Conservation (phyloP, 179 eudicot genomes). For the Silene coronaria region DNA sequence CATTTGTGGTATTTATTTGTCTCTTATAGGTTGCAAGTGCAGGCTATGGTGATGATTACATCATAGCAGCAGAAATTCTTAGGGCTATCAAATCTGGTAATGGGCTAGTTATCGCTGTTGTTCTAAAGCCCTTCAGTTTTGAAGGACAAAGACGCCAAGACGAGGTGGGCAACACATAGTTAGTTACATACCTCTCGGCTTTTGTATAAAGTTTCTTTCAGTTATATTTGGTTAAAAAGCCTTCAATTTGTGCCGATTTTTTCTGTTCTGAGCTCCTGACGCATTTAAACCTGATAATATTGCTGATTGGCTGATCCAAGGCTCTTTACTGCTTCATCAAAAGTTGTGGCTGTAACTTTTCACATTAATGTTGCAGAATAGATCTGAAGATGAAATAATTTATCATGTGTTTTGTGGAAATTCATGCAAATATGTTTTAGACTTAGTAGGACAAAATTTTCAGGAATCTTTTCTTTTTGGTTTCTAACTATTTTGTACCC, state of each 20-base stretch:
- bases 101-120: constrained; percentile 56
- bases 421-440: not conserved
- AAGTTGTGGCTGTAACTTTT: not conserved
- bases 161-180: constrained; percentile 49
- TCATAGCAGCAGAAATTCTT: constrained; percentile 52
- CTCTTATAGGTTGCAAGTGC: constrained; percentile 74
- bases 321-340: constrained; percentile 1
- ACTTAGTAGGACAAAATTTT: not conserved
- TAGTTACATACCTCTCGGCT: not conserved
- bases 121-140: constrained; percentile 84
- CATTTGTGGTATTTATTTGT: constrained; percentile 4
- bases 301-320: not conserved
- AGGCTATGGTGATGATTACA: constrained; percentile 68
- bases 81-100: constrained; percentile 42
- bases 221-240: not conserved
- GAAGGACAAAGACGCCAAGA: constrained; percentile 89
- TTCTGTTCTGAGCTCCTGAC: not conserved
- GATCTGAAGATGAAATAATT: not conserved
- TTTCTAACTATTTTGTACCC: too few relatives aligned
- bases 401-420: not conserved
- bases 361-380: not conserved
- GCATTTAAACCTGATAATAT: not conserved
- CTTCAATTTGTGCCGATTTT: not conserved
- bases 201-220: constrained; percentile 2
- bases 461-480: too few relatives aligned